A percentile compares a stretch with the other conserved stretches of the same genome.
These are phyloP conservation scores for Rhytidiadelphus loreus DNA, from an alignment of 225 moss, liverwort and hornwort genomes.

Conservation along the genomic window DNA sequence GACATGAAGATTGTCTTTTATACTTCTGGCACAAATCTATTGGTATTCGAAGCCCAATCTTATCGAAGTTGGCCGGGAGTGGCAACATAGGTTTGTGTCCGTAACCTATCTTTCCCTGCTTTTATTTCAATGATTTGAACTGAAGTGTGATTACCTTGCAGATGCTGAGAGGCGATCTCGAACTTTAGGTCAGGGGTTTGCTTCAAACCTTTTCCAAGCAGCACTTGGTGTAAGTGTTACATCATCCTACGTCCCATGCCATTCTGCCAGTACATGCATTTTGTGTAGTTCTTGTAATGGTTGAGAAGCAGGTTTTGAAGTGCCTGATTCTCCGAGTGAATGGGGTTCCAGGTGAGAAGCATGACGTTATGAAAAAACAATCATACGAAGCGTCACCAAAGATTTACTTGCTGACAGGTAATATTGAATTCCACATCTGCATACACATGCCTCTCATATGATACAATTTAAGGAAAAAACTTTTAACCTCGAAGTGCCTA, in stretches of 20 bases:
- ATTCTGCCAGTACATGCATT: not conserved
- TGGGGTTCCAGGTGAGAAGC: slow-evolving; percentile 17
- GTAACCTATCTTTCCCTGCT: not conserved
- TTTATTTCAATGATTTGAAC: not conserved
- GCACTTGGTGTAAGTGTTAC: slow-evolving; percentile 27
- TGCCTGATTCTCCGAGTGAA: not conserved
- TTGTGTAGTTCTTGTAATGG: not conserved
- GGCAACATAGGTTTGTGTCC: not conserved
- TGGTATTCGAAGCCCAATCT: not conserved
- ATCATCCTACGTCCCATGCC: not conserved
- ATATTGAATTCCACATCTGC: not conserved
- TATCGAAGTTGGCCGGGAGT: not conserved
- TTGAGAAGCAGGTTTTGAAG: not conserved
- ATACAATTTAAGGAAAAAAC: not conserved
- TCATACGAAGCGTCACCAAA: not conserved
- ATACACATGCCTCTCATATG: not conserved
- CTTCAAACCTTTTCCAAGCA: slow-evolving; percentile 40
- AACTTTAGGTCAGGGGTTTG: slow-evolving; percentile 20
- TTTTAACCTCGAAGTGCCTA: not conserved
- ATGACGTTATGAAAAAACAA: slow-evolving; percentile 16
- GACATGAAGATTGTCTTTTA: not conserved
- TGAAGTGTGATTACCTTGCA: not conserved
- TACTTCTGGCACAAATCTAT: not conserved
- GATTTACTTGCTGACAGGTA: not conserved
- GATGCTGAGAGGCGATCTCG: slow-evolving; percentile 34